Base-by-base conservation (phyloP, 306 rosid species). In the Cyclanthera cordifolia region DNA sequence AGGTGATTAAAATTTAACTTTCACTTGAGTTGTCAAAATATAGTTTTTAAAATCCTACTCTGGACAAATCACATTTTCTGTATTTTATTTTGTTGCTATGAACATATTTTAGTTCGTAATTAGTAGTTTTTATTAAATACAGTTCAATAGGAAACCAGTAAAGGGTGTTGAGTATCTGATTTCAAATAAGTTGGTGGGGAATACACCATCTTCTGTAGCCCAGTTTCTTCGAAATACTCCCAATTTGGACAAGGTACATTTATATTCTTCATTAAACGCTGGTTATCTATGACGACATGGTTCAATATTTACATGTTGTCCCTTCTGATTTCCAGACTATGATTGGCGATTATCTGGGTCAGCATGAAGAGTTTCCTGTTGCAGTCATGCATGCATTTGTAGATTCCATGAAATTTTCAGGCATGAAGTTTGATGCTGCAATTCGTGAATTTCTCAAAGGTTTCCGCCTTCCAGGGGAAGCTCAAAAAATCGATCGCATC, bases 391-490 rank as follows among this genome's bases (percentile, higher is more conserved):
- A 94, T 84, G 89, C 96, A 24, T 94, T 79, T 83, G 97, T 94
- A 60, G 99, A 86, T 84, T 88, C 89, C 74, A 90, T 94, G 95
- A 77, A 88, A 23, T 90, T 94, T 77, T 86, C 87, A 51, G 95
- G 85, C 74, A 85, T 94, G 96, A 94, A 90, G 86, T 94, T 94
- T 84, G 83, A 88, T 72, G 55, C 80, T 67, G 96, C 99, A 68
- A 90, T 94, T 78, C 95, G 99, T 77, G 99, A 90, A 81, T 89
- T 94, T 81, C 97, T 94, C 69, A 94, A 86, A 88, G 97, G 97
- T 47, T 94, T 94, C 72, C 90, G 96, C 49, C 97, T 90, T 79
- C 97, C 99, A 2, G 99, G 99, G 67, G 99, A 94, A 79, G 97
- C 99, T 84, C 99, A 94, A 82, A 94, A 94, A 85, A 94, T 94